Percentiles rank a stretch among this genome's conserved stretches.
Conservation (phyloP, 495 filamentous ascomycete genomes). For the Articulospora tetracladia region DNA sequence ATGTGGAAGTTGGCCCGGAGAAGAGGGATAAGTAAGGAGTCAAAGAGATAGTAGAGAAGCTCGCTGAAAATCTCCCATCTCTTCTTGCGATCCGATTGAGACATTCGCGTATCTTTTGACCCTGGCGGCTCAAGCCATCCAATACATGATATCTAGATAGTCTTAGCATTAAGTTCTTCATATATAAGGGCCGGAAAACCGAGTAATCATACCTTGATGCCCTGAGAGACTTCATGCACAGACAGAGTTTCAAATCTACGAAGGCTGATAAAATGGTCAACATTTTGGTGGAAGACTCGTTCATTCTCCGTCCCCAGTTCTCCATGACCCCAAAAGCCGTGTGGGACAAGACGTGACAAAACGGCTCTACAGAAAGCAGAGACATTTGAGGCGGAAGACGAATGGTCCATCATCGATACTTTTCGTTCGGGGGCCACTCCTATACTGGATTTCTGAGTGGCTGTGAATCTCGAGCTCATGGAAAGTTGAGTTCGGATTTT, state of each 20-base stretch:
- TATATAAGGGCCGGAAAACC: no score
- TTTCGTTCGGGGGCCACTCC: constrained; percentile 16
- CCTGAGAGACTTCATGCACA: constrained; percentile 73
- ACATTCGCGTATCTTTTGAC: constrained; percentile 43
- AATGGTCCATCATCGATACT: constrained; percentile 58
- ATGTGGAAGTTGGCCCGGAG: constrained; percentile 88
- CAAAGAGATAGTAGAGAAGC: constrained; percentile 87
- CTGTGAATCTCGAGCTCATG: neutral
- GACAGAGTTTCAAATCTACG: constrained; percentile 78
- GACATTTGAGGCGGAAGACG: constrained; percentile 64
- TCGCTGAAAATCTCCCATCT: constrained; percentile 77
- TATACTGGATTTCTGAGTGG: constrained; percentile 1
- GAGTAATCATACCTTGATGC: constrained; percentile 70
- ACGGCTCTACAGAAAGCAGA: constrained; percentile 87
- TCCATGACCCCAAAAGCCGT: constrained; percentile 67
- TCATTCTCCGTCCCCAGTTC: constrained; percentile 53
- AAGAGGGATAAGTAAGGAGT: constrained; percentile 85
- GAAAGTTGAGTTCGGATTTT: constrained; percentile 16
- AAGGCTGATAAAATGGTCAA: constrained; percentile 73
- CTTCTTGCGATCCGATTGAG: constrained; percentile 70
- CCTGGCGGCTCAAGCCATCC: constrained; percentile 65
- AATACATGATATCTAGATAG: constrained; percentile 55
- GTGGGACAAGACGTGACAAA: constrained; percentile 69
- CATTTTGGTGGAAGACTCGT: constrained; percentile 52
- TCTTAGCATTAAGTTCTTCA: neutral